Conservation (phyloP, 805 yeast species). For the Pichia insulana region DNA sequence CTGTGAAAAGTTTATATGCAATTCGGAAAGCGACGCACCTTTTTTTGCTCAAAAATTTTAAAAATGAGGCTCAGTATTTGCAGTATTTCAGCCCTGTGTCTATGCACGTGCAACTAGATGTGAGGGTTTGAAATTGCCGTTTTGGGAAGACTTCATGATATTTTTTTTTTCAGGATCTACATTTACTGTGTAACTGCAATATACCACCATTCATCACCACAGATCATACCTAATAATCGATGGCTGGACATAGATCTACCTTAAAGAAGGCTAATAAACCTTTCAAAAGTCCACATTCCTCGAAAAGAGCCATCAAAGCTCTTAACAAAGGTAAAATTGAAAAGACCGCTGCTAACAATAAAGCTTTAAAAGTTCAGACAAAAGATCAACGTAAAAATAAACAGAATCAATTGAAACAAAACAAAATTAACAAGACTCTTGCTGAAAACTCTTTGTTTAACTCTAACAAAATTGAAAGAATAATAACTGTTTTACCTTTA, state of each 20-base stretch:
- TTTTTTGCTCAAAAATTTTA: no score
- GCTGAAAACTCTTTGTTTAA: conserved; percentile 58
- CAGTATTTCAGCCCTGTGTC: no score
- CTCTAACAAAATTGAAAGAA: conserved; percentile 66
- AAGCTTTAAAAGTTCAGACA: conserved; percentile 31
- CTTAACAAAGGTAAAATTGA: conserved; percentile 83
- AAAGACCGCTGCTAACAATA: conserved; percentile 34
- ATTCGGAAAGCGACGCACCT: no score
- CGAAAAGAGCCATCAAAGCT: conserved; percentile 81
- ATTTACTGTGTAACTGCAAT: no score
- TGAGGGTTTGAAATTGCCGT: no score
- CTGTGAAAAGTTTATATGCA: no score
- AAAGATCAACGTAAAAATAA: conserved; percentile 66
- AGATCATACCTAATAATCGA: no score
- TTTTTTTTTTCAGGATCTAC: no score
- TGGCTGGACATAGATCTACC: conserved; percentile 82
- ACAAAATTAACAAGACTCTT: conserved; percentile 55
- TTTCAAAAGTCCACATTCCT: conserved; percentile 85
- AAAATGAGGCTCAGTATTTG: no score
- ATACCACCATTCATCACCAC: no score
- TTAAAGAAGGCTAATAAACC: conserved; percentile 79
- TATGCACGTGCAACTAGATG: no score
- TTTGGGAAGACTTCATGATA: no score
- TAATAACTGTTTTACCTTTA: conserved; percentile 72
- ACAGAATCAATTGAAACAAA: conserved; percentile 66